Conservation (phyloP, 2,329 filamentous ascomycete species). For the Zelopaecilomyces penicillatus region DNA sequence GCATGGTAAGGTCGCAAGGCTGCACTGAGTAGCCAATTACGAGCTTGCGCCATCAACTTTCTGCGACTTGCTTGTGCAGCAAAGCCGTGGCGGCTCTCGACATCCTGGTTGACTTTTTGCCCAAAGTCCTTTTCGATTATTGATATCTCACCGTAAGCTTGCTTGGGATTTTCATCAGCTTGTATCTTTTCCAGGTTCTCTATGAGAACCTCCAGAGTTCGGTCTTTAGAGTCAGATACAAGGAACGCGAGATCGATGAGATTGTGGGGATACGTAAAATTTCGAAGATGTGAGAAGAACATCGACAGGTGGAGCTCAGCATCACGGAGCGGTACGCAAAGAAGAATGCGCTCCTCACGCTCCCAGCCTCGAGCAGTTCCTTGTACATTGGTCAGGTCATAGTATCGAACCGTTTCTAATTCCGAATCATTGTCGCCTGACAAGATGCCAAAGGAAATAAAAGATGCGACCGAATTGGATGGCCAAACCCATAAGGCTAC, state of each 20-base stretch:
- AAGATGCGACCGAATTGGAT: constrained; percentile 51
- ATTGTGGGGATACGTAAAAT: constrained; percentile 95
- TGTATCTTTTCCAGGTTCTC: constrained; percentile 73
- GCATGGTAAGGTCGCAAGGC: constrained; percentile 90
- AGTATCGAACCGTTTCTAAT: constrained; percentile 93
- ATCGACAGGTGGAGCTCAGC: constrained; percentile 86
- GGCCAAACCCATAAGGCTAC: constrained; percentile 72
- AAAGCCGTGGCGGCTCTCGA: constrained; percentile 95
- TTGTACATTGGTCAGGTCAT: constrained; percentile 85
- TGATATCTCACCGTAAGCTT: constrained; percentile 90
- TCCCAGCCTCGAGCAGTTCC: constrained; percentile 93
- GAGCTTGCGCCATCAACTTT: constrained; percentile 95
- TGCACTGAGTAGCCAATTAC: constrained; percentile 93
- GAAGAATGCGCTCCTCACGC: constrained; percentile 84
- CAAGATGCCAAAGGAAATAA: constrained; percentile 61
- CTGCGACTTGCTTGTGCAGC: constrained; percentile 87
- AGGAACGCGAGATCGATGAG: constrained; percentile 94
- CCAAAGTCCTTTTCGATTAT: constrained; percentile 99
- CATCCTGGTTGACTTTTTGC: constrained; percentile 94
- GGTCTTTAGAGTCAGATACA: constrained; percentile 94
- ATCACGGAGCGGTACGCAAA: constrained; percentile 91
- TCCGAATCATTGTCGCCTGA: constrained; percentile 62
- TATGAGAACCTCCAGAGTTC: constrained; percentile 69
- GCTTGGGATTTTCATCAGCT: constrained; percentile 65
- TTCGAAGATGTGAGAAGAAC: constrained; percentile 97